phyloP scores from a whole-genome alignment of 2,329 filamentous ascomycete species.

The Ceratocystiopsis minuta region DNA sequence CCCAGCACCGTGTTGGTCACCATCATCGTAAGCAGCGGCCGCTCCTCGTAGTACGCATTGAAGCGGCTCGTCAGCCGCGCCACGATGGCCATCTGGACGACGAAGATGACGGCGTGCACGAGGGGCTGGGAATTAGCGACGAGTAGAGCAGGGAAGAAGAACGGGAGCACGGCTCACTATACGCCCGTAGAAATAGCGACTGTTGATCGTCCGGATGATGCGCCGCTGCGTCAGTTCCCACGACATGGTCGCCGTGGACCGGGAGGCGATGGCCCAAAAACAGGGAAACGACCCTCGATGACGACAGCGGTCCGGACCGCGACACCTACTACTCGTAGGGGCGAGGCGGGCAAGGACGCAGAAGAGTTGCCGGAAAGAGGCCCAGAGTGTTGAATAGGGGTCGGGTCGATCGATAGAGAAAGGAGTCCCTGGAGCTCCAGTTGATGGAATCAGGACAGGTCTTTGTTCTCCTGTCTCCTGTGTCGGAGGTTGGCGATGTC shows the following conservation, averaged over 20 bases:
- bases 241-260: conserved; percentile 24
- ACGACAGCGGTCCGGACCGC: too few relatives aligned
- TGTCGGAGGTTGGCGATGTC: too few relatives aligned
- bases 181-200: conserved; percentile 54
- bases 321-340: too few relatives aligned
- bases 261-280: too few relatives aligned
- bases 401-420: too few relatives aligned
- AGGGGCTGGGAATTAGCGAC: conserved; percentile 45
- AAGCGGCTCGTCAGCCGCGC: conserved; percentile 71
- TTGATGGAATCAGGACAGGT: too few relatives aligned
- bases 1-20: conserved; percentile 92
- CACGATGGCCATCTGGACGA: conserved; percentile 77
- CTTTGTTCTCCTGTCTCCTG: too few relatives aligned
- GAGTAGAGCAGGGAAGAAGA: conserved; percentile 1
- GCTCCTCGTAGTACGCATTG: conserved; percentile 83
- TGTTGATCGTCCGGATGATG: conserved; percentile 47
- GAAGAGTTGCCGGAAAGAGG: too few relatives aligned
- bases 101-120: conserved; percentile 65
- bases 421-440: too few relatives aligned
- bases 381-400: too few relatives aligned
- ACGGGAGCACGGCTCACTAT: conserved; percentile 38
- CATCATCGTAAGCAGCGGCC: conserved; percentile 97
- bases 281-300: too few relatives aligned
- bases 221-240: conserved; percentile 42
- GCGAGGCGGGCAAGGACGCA: too few relatives aligned